Conservation (phyloP, 2,329 filamentous ascomycete species). For the Sclerotiophoma versabilis region DNA sequence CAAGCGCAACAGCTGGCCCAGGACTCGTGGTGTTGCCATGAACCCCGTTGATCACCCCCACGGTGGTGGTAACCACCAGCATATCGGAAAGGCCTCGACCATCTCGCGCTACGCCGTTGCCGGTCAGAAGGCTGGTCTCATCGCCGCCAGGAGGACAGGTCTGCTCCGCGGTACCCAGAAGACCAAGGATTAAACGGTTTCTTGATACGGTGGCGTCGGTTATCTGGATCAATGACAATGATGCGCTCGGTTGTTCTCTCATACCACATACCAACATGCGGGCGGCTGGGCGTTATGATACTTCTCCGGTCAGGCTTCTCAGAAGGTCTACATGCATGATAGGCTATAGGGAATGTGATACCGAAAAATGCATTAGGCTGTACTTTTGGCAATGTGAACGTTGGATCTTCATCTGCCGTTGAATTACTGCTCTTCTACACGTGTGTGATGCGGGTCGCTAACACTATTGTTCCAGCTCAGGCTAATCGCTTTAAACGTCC, state of each 20-base stretch:
- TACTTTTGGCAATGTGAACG: constrained; percentile 35
- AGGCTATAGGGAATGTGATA: constrained; percentile 49
- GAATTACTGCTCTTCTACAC: neutral
- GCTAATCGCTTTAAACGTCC: too few relatives aligned
- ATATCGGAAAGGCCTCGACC: constrained; percentile 99
- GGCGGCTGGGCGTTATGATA: constrained; percentile 50
- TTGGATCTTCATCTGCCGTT: neutral
- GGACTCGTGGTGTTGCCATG: constrained; percentile 99
- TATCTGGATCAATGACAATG: constrained; percentile 35
- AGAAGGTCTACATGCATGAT: constrained; percentile 43
- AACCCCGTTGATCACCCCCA: constrained; percentile 96
- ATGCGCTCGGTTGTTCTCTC: constrained; percentile 48
- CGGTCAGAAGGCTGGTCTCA: constrained; percentile 99
- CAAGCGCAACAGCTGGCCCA: constrained; percentile 99
- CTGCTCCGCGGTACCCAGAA: constrained; percentile 99
- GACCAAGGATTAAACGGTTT: constrained; percentile 77
- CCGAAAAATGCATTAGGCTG: constrained; percentile 47
- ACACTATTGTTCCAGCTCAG: neutral
- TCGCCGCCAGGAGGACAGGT: constrained; percentile 99
- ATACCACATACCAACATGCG: constrained; percentile 42
- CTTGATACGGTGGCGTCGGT: constrained; percentile 38
- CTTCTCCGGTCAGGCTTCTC: constrained; percentile 43
- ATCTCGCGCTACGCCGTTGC: constrained; percentile 97
- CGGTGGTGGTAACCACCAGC: constrained; percentile 96
- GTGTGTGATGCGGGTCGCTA: neutral